Conservation (phyloP, 352 stramenopile species). For the Blastocystis sp. region DNA sequence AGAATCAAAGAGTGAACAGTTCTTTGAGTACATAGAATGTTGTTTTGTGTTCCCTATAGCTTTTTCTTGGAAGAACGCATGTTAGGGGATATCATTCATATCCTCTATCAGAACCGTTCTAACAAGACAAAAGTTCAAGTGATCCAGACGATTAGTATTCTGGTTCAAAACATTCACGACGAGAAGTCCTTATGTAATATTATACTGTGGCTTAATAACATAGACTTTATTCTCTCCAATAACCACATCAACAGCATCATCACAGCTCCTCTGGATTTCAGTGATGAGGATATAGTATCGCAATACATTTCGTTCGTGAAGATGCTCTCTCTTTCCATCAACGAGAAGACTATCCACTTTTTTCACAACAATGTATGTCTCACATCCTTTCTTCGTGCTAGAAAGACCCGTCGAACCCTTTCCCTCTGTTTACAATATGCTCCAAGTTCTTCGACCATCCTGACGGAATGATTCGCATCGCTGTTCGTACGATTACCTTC, state of each 20-base stretch:
- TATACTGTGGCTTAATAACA: background rate
- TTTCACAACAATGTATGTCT: slow-evolving; percentile 61
- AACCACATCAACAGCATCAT: slow-evolving; percentile 65
- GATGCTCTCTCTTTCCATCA: slow-evolving; percentile 62
- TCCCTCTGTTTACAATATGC: slow-evolving; percentile 62
- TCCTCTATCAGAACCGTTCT: slow-evolving; percentile 58
- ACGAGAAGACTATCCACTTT: slow-evolving; percentile 64
- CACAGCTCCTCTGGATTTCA: slow-evolving; percentile 60
- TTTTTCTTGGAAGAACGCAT: slow-evolving; percentile 64
- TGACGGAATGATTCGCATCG: slow-evolving; percentile 64
- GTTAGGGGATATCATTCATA: slow-evolving; percentile 41
- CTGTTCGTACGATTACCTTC: slow-evolving; percentile 63
- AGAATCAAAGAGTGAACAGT: slow-evolving; percentile 36
- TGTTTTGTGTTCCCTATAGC: background rate
- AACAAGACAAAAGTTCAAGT: slow-evolving; percentile 63
- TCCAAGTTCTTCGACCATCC: slow-evolving; percentile 63
- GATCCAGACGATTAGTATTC: slow-evolving; percentile 65
- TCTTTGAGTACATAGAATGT: slow-evolving; percentile 62
- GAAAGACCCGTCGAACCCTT: slow-evolving; percentile 27
- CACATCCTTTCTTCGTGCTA: background rate
- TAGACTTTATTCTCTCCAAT: slow-evolving; percentile 62
- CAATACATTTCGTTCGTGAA: slow-evolving; percentile 65
- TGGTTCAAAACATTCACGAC: slow-evolving; percentile 64
- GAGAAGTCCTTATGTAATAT: slow-evolving; percentile 60
- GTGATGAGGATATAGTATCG: slow-evolving; percentile 64